Evolutionary conservation across 164 flowering plant genomes (phyloP).

Genomic region (Umbilicus rupestris): DNA sequence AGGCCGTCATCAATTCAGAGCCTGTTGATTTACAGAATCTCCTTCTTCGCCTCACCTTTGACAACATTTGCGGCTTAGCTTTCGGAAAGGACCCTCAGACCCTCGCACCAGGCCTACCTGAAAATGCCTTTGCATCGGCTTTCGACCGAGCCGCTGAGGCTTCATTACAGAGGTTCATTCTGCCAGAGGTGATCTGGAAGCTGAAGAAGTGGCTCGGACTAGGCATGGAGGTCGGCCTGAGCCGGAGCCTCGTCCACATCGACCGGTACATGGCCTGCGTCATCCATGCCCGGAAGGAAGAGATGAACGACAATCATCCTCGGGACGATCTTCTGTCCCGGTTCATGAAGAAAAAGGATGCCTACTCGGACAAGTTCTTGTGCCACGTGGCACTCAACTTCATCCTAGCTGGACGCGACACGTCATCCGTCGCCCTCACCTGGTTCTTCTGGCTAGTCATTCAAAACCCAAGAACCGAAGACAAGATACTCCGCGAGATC

Average conservation of each 20-base stretch:
- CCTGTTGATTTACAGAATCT: constrained; percentile 56
- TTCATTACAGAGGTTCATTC: constrained; percentile 47
- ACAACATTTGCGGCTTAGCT: constrained; percentile 66
- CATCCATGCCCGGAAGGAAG: constrained; percentile 44
- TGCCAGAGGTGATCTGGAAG: constrained; percentile 58
- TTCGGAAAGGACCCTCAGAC: constrained; percentile 64
- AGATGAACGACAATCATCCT: constrained; percentile 30
- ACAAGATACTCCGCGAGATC: constrained; percentile 36
- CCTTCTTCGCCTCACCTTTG: constrained; percentile 60
- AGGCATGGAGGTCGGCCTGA: constrained; percentile 55
- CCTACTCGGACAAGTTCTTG: constrained; percentile 45
- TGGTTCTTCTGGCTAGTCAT: constrained; percentile 65
- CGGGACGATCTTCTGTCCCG: constrained; percentile 60
- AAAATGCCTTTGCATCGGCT: constrained; percentile 46
- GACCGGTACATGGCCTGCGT: constrained; percentile 41
- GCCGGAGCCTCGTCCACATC: constrained; percentile 43
- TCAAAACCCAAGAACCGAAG: constrained; percentile 38
- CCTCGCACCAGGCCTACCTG: constrained; percentile 39
- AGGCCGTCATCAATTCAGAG: constrained; percentile 25
- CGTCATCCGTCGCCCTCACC: too few species aligned
- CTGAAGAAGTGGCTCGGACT: constrained; percentile 53
- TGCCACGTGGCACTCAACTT: constrained; percentile 68
- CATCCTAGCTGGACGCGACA: too few species aligned
- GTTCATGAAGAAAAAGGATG: constrained; percentile 62
- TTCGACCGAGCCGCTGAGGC: constrained; percentile 72